A percentile compares a stretch with the other conserved stretches of the same genome.
Conservation (phyloP, 768 basidiomycete species). For the Tylopilus subfusipes region DNA sequence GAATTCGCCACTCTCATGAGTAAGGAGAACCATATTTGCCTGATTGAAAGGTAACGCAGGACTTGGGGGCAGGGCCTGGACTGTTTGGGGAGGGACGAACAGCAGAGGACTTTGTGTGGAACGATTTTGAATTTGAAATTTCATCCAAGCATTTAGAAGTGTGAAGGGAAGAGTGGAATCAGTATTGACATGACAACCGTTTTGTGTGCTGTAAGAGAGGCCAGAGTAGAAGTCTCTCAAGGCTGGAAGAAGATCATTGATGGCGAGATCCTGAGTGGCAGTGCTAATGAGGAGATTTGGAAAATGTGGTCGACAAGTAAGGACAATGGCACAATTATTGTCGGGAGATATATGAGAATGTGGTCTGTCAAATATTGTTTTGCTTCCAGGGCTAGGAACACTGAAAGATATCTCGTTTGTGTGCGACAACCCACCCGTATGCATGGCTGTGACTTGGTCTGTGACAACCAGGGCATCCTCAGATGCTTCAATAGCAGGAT, state of each 20-base stretch:
- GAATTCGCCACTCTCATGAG: constrained; percentile 8
- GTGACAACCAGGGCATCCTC: too few relatives aligned
- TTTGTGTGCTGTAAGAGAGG: background rate
- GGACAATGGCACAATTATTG: background rate
- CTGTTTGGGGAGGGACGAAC: constrained; percentile 3
- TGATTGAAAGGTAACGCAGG: background rate
- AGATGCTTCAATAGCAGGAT: too few relatives aligned
- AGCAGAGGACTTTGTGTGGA: constrained; percentile 1
- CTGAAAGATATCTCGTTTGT: too few relatives aligned
- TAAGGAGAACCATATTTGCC: constrained; percentile 2
- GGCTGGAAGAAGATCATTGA: constrained; percentile 3
- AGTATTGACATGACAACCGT: background rate
- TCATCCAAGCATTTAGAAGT: constrained; percentile 1
- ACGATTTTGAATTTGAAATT: constrained; percentile 5
- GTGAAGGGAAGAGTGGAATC: background rate
- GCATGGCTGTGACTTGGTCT: too few relatives aligned
- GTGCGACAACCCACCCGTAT: too few relatives aligned
- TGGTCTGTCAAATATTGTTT: background rate
- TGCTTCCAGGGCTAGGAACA: too few relatives aligned
- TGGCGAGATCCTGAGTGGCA: background rate
- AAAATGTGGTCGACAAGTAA: constrained; percentile 2
- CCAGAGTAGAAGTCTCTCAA: constrained; percentile 4
- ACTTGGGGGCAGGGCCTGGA: constrained; percentile 8
- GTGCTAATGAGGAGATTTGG: background rate
- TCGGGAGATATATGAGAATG: background rate